phyloP scores from a whole-genome alignment of 129 eudicot species.

The Arctium lappa region DNA sequence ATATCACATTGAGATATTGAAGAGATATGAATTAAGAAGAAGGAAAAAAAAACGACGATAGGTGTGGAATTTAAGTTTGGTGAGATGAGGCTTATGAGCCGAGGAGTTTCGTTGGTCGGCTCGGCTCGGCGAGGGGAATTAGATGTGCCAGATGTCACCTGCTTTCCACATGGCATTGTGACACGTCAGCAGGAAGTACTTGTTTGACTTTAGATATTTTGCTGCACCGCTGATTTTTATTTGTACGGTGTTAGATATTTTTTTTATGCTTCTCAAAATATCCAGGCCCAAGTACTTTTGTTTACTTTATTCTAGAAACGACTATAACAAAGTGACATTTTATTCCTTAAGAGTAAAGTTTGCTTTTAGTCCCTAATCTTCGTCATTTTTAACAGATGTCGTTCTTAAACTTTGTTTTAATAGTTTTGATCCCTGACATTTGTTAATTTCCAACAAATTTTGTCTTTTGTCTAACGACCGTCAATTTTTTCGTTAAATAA shows the following conservation, averaged over 20 bases:
- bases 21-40: not conserved
- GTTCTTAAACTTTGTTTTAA: too few species aligned
- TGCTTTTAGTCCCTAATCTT: not conserved
- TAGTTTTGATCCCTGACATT: not conserved
- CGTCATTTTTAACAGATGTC: not conserved
- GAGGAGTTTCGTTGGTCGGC: not conserved
- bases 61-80: not conserved
- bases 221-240: conserved; percentile 17
- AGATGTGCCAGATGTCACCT: conserved; percentile 24
- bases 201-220: conserved; percentile 26
- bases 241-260: conserved; percentile 29
- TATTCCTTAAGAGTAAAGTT: not conserved
- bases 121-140: not conserved
- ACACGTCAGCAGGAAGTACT: conserved; percentile 13
- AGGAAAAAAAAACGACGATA: not conserved
- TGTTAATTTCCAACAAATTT: not conserved
- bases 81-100: conserved; percentile 12
- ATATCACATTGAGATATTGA: not conserved
- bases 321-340: not conserved
- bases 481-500: not conserved
- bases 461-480: too few species aligned
- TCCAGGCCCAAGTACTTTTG: conserved; percentile 5
- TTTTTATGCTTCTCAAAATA: conserved; percentile 14
- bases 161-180: conserved; percentile 31
- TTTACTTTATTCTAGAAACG: not conserved